Evolutionary conservation across 148 eudicot genomes (phyloP), one percentile per base, ranked within the genome.

Genomic region (Simmondsia chinensis): DNA sequence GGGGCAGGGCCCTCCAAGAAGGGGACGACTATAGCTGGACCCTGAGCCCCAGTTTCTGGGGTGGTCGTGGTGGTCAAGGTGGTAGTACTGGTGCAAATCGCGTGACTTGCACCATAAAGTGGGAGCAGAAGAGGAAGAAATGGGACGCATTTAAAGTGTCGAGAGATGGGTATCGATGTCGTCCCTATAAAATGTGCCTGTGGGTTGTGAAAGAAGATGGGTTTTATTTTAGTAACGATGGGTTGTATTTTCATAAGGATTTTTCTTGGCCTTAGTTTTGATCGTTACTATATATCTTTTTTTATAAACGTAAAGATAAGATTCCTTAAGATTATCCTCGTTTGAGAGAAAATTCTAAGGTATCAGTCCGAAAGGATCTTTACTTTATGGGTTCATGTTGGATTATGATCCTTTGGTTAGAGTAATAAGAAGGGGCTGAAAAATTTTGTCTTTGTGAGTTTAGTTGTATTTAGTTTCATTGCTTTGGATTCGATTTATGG

Each of bases 121-220:
- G 73, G 79, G 82, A 69, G 20, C 2, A 16, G 12, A 54, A 10
- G 32, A 66, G 79, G 54, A 72, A 52, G 47, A 54, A 32, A 21
- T 81, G 73, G 18, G 58, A 65, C 18, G 77, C 88, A 0, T 76
- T 73, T 54, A 17, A 31, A 14, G 48, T 42, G 11, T 27, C 51
- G n/a, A 60, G 73, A 9, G 83, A 81, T 35, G 44, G 27, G 7
- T 27, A 50, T 0, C 59, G 78, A 49, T 81, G 83, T 36, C 66
- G 64, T 1, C 64, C 54, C 2, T 14, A 4, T 3, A 51, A 65
- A 44, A 43, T 64, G 55, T 76, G 83, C 30, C 45, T 51, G 46
- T 81, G 89, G 89, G 21, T 77, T 51, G 84, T 77, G 9, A 71
- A 66, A 58, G 74, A 71, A 45, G 89, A 81, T 65, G 84, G 89